phyloP scores from a whole-genome alignment of 1,284 basidiomycete genomes.

The Ustilago vetiveriae region DNA sequence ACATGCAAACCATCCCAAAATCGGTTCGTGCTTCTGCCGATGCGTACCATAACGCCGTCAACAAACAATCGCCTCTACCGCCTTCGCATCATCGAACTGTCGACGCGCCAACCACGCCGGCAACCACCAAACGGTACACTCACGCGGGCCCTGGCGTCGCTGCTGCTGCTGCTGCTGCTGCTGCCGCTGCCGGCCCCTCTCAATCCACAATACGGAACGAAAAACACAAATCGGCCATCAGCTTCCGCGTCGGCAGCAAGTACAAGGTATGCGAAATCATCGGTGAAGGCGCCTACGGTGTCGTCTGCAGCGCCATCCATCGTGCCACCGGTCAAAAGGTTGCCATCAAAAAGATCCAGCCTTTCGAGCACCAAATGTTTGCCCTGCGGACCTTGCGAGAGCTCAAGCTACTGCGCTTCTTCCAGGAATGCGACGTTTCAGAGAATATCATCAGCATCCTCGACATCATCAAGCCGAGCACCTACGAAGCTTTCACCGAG shows the following conservation, averaged over 20 bases:
- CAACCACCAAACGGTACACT: not conserved
- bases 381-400: slow-evolving; percentile 65
- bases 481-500: slow-evolving; percentile 90
- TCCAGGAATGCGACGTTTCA: slow-evolving; percentile 61
- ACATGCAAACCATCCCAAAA: slow-evolving; percentile 34
- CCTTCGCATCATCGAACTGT: slow-evolving; percentile 6
- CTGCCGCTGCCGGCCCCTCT: slow-evolving; percentile 4
- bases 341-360: slow-evolving; percentile 68
- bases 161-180: not conserved
- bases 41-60: slow-evolving; percentile 3
- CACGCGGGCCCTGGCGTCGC: not conserved
- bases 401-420: slow-evolving; percentile 65
- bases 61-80: slow-evolving; percentile 12
- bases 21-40: slow-evolving; percentile 11
- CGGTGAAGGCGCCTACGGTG: slow-evolving; percentile 69
- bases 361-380: slow-evolving; percentile 67
- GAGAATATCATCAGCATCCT: slow-evolving; percentile 63
- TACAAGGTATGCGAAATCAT: slow-evolving; percentile 68
- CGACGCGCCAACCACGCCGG: not conserved
- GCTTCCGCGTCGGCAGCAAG: slow-evolving; percentile 61
- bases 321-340: slow-evolving; percentile 67
- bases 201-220: slow-evolving; percentile 16
- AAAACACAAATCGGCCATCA: slow-evolving; percentile 46
- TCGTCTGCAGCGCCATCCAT: slow-evolving; percentile 68
- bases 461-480: slow-evolving; percentile 58